Conservation (phyloP, 177 flowering plant species). For the Vitis hybrid region DNA sequence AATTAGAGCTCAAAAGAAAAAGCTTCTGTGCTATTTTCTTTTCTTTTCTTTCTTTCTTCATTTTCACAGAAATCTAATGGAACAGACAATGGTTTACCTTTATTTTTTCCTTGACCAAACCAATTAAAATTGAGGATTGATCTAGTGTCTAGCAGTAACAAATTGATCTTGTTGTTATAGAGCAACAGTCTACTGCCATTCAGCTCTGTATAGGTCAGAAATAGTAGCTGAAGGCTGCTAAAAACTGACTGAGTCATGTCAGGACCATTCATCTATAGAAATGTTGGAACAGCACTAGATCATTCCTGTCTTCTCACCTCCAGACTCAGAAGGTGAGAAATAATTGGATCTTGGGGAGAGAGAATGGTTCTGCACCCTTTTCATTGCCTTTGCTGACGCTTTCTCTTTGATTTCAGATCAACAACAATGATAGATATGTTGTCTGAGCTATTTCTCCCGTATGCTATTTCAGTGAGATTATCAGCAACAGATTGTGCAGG, state of each 20-base stretch:
- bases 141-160: constrained; percentile 14
- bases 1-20: not conserved
- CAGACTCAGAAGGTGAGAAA: not conserved
- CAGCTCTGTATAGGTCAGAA: constrained; percentile 18
- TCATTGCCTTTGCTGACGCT: constrained; percentile 37
- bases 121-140: constrained; percentile 25
- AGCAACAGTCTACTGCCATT: constrained; percentile 1
- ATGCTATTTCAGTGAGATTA: constrained; percentile 58
- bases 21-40: not conserved
- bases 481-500: constrained; percentile 71
- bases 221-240: not conserved
- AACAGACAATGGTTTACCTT: not conserved
- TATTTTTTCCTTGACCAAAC: constrained; percentile 15
- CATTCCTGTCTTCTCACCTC: constrained; percentile 4
- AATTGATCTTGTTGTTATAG: constrained; percentile 7
- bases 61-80: not conserved
- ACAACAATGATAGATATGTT: constrained; percentile 73
- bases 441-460: constrained; percentile 57
- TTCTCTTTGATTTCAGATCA: constrained; percentile 60
- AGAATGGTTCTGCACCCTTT: not conserved
- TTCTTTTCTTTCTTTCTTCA: not conserved
- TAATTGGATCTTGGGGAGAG: not conserved
- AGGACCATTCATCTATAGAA: not conserved
- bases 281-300: constrained; percentile 4
- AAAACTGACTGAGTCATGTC: not conserved